These are phyloP conservation scores for Biscogniauxia marginata DNA, from an alignment of 2,329 filamentous ascomycete species.

Conservation along the genomic window DNA sequence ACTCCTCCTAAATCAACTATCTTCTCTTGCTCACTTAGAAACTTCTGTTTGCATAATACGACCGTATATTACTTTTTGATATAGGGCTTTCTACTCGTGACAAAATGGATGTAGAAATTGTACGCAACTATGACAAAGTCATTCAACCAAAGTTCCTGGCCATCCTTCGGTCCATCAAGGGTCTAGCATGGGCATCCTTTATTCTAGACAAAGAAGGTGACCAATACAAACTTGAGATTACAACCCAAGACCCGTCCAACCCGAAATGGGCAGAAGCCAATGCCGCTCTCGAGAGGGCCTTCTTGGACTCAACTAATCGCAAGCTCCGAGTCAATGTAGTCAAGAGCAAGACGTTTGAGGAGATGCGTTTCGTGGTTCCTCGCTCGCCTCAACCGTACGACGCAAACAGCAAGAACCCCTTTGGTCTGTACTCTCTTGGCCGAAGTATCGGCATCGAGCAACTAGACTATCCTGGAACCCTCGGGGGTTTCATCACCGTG, in stretches of 20 bases:
- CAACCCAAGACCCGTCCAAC: neutral
- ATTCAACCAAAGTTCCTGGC: no score
- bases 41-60: no score
- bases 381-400: neutral
- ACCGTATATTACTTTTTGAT: no score
- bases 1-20: no score
- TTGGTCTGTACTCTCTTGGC: neutral
- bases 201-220: neutral
- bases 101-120: no score
- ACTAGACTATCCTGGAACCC: slow-evolving; percentile 1
- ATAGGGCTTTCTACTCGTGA: no score
- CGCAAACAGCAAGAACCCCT: slow-evolving; percentile 1
- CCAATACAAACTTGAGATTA: slow-evolving; percentile 1
- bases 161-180: no score
- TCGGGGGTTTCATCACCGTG: slow-evolving; percentile 1
- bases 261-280: neutral
- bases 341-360: slow-evolving; percentile 1
- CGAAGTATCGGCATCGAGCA: slow-evolving; percentile 1
- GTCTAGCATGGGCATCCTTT: no score
- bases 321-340: neutral
- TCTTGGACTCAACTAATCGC: neutral
- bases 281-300: neutral
- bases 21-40: no score
- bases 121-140: no score
- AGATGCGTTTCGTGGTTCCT: neutral